Conservation (phyloP, 2,329 filamentous ascomycete genomes). For the Aspergillaceae sp. region DNA sequence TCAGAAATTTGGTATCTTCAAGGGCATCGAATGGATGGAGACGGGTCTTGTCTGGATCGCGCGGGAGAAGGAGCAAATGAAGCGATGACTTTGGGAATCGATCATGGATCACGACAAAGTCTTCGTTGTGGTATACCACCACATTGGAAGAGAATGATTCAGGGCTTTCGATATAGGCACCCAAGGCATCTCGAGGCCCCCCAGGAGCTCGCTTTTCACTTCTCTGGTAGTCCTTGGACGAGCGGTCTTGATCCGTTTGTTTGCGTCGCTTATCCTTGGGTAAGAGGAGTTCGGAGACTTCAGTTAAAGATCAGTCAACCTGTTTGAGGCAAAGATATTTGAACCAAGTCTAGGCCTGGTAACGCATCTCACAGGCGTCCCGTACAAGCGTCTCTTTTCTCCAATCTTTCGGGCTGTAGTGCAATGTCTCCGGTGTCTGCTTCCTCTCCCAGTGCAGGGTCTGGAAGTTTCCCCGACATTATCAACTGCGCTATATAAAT, state of each 20-base stretch:
- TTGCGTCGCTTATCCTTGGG: conserved; percentile 38
- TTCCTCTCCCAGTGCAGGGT: conserved; percentile 6
- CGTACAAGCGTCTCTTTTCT: conserved; percentile 32
- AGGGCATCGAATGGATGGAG: conserved; percentile 73
- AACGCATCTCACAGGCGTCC: neutral
- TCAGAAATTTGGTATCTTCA: conserved; percentile 60
- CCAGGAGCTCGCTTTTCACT: conserved; percentile 24
- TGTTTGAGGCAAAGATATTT: neutral
- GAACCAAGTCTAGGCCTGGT: neutral
- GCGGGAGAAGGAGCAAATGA: conserved; percentile 81
- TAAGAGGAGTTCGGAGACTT: conserved; percentile 50
- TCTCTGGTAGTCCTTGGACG: conserved; percentile 11
- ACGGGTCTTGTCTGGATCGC: conserved; percentile 51
- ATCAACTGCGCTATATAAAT: neutral
- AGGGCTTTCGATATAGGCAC: conserved; percentile 58
- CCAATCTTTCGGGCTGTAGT: conserved; percentile 8
- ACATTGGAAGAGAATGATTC: conserved; percentile 49
- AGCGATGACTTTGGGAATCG: conserved; percentile 76
- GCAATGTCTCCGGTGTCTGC: neutral
- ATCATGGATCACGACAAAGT: conserved; percentile 72
- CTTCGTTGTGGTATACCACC: conserved; percentile 58
- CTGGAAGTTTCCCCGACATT: conserved; percentile 1
- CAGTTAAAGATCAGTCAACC: neutral
- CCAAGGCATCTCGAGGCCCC: conserved; percentile 52
- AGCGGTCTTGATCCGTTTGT: conserved; percentile 7